Conservation (phyloP, 148 eudicot genomes). For the Chenopodium formosanum region DNA sequence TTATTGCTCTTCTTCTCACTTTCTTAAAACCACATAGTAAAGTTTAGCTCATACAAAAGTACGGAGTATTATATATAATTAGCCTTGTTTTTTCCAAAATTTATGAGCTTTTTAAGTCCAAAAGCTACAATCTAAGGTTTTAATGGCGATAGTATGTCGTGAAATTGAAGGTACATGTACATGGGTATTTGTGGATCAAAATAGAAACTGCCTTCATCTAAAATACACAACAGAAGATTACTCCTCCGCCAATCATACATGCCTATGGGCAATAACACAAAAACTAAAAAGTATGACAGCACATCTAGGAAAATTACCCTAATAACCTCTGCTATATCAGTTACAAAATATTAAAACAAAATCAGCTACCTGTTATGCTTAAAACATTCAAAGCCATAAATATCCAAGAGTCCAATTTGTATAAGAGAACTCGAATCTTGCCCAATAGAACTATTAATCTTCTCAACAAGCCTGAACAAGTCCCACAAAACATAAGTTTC, state of each 20-base stretch:
- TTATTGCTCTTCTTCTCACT: no score
- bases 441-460: conserved; percentile 90
- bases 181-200: not conserved
- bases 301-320: not conserved
- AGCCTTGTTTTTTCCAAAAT: not conserved
- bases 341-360: conserved; percentile 2
- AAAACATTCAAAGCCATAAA: conserved; percentile 98
- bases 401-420: conserved; percentile 95
- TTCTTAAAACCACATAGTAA: not conserved
- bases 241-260: not conserved
- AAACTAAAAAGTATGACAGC: not conserved
- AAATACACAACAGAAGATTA: not conserved
- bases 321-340: not conserved
- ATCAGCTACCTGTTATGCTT: conserved; percentile 67
- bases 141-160: no score
- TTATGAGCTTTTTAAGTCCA: not conserved
- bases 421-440: conserved; percentile 73
- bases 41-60: no score
- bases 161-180: no score
- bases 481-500: not conserved
- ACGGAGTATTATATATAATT: no score
- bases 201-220: not conserved
- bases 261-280: not conserved
- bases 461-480: conserved; percentile 86
- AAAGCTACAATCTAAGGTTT: not conserved